Conservation (phyloP, 306 rosid species). For the Pachyrhizus erosus region DNA sequence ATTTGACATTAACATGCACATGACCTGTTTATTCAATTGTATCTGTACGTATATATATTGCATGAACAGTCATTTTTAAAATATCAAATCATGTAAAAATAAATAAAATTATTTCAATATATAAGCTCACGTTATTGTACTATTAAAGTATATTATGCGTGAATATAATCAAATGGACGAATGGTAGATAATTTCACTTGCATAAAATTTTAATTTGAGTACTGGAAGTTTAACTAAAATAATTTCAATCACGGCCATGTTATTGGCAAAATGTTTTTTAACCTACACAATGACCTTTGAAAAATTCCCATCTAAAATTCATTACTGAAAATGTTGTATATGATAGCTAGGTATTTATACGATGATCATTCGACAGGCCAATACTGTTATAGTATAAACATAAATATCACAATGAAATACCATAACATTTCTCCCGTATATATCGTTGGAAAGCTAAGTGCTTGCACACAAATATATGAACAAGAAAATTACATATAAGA, state of each 20-base stretch:
- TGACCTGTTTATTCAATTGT: constrained; percentile 23
- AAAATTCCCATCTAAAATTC: no score
- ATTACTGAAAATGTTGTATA: no score
- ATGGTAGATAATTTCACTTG: not conserved
- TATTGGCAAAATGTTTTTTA: not conserved
- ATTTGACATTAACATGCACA: constrained; percentile 44
- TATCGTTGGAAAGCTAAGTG: no score
- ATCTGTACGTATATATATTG: not conserved
- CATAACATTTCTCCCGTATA: no score
- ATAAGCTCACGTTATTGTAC: not conserved
- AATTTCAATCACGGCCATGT: not conserved
- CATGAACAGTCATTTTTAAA: not conserved
- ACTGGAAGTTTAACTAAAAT: not conserved
- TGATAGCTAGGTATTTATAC: no score
- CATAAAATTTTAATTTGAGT: not conserved
- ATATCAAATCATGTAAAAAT: not conserved
- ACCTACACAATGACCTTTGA: no score
- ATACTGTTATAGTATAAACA: no score
- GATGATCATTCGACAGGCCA: no score
- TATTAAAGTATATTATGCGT: not conserved
- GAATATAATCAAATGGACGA: not conserved
- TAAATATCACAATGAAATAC: no score
- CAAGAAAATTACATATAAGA: no score
- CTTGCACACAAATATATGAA: no score
- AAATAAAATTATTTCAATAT: no score